Base-by-base conservation (phyloP, 495 filamentous ascomycete species). In the Penicillium arizonense region DNA sequence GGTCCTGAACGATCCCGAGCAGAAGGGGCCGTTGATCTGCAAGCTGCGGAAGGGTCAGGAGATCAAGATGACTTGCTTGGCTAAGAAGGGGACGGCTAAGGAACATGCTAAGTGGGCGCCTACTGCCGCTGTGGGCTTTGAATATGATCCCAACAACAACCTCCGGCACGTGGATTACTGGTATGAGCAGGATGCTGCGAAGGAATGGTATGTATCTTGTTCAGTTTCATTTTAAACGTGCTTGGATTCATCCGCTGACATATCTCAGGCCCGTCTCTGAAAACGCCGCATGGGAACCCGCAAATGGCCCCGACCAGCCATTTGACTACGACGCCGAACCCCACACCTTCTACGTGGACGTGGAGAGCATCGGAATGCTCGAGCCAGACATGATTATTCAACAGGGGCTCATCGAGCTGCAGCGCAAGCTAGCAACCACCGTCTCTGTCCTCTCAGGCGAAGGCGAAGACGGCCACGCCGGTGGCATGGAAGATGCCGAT, bases 61-160 rank as follows among this genome's bases (percentile, higher is more conserved):
- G 67, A 66, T 98, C 47, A 86, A 87, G 67, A 80, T 97, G 67
- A 87, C 84, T 38, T 97, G 93, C 63, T 85, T 97, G 57, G 95
- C 91, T 46, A 97, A 96, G 80, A 97, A 97, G 77, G 94, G 94
- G 0, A 97, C 97, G 52, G 91, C 93, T 3, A 98, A 97, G 78
- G 94, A 98, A 67, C 94, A 98, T 75, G 87, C 95, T 0, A 98
- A 98, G 68, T 98, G 94, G 94, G 86, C 88, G 43, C 91, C 95
- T 3, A 88, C 87, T 36, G 78, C 91, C 50, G 95, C 94, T 5
- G 85, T 98, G 44, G 94, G 91, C 21, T 98, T 97, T 61, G 94
- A 98, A 71, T 98, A 98, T 70, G 94, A 98, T 64, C 94, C 94
- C 52, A 87, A 92, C 66, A 98, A 98, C 70, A 95, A 92, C 68